Percentiles rank a stretch among this genome's conserved stretches.
phyloP scores from a whole-genome alignment of 148 eudicot species.

The Linanthus parryae region DNA sequence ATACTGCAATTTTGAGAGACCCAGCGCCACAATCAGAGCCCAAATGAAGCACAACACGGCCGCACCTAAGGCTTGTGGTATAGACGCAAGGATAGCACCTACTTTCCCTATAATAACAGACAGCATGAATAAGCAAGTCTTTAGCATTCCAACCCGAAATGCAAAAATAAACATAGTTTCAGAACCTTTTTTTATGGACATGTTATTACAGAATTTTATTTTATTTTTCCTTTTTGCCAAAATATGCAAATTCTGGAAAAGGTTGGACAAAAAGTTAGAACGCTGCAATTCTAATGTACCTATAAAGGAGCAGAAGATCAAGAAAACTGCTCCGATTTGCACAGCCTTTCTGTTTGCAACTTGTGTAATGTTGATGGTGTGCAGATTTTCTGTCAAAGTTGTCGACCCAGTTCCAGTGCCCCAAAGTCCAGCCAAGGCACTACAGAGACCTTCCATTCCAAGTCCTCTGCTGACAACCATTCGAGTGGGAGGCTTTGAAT shows the following conservation, averaged over 20 bases:
- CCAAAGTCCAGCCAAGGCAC: slow-evolving; percentile 91
- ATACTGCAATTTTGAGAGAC: slow-evolving; percentile 67
- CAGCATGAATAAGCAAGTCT: too few species aligned
- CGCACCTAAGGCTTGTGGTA: slow-evolving; percentile 88
- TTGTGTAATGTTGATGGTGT: slow-evolving; percentile 71
- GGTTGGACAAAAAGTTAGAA: too few species aligned
- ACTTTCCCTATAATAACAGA: slow-evolving; percentile 76
- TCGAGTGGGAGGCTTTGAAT: slow-evolving; percentile 74
- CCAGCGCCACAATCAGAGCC: slow-evolving; percentile 76
- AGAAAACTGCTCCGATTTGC: slow-evolving; percentile 67
- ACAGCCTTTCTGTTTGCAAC: slow-evolving; percentile 70
- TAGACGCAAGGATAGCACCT: slow-evolving; percentile 87
- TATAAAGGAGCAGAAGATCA: slow-evolving; percentile 66
- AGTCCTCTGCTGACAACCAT: slow-evolving; percentile 83
- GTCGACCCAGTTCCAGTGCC: slow-evolving; percentile 91
- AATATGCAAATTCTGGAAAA: too few species aligned
- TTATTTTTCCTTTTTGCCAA: too few species aligned
- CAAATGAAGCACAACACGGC: slow-evolving; percentile 82
- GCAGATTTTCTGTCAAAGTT: slow-evolving; percentile 77
- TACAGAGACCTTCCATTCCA: slow-evolving; percentile 93
- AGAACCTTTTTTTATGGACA: too few species aligned
- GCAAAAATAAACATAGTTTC: too few species aligned
- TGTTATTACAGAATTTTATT: too few species aligned
- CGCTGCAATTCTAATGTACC: too few species aligned
- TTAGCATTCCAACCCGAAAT: too few species aligned